These are phyloP conservation scores for Nicotiana rustica DNA, from an alignment of 305 asterid genomes.

Conservation along the genomic window DNA sequence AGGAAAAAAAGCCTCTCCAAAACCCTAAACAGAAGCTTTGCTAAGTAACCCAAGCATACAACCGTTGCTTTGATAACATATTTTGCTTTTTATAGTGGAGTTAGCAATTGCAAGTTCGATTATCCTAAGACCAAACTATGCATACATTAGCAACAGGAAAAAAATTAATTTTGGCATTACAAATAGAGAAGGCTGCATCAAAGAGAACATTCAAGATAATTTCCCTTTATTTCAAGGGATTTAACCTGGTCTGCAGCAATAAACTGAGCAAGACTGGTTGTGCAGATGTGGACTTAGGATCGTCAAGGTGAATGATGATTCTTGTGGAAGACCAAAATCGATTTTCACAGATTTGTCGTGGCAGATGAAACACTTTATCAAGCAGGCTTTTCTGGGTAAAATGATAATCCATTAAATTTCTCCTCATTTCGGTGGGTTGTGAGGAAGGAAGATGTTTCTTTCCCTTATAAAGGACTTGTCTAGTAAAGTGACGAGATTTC, in stretches of 20 bases:
- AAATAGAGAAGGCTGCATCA: background rate
- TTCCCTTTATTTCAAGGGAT: background rate
- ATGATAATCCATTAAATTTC: background rate
- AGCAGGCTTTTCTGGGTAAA: background rate
- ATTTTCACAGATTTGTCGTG: background rate
- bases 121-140: background rate
- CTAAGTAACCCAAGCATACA: slow-evolving; percentile 11
- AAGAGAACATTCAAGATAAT: slow-evolving; percentile 4
- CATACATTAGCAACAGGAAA: background rate
- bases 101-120: background rate
- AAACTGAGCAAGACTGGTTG: background rate
- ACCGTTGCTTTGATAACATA: background rate
- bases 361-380: slow-evolving; percentile 11
- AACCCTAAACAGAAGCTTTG: background rate
- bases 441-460: slow-evolving; percentile 13
- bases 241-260: background rate
- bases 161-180: background rate
- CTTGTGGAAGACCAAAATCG: background rate
- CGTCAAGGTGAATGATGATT: background rate
- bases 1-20: background rate
- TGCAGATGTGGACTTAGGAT: background rate
- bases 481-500: background rate
- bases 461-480: background rate
- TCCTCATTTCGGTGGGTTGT: background rate
- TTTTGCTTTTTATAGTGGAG: background rate